phyloP scores from a whole-genome alignment of 202 grass and related monocot species.

The Miscanthus sacchariflorus region DNA sequence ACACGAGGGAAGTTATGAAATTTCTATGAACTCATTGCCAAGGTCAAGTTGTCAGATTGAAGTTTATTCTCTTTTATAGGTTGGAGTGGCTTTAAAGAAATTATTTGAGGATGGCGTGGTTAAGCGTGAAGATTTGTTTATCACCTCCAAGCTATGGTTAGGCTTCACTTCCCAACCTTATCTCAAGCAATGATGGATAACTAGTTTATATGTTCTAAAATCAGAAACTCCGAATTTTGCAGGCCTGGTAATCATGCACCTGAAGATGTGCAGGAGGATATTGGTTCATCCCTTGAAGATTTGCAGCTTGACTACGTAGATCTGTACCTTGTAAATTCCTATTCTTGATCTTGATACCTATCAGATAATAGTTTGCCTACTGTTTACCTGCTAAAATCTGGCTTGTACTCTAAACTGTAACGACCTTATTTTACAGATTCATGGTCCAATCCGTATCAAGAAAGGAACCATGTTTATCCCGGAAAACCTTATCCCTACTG shows the following conservation, averaged over 20 bases:
- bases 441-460: constrained; percentile 64
- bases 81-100: constrained; percentile 67
- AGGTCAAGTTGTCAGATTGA: too few species aligned
- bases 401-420: not conserved
- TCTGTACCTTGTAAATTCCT: constrained; percentile 72
- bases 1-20: not conserved
- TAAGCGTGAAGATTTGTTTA: constrained; percentile 69
- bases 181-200: not conserved
- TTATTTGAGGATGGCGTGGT: constrained; percentile 61
- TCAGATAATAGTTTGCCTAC: not conserved
- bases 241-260: constrained; percentile 68
- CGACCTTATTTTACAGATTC: constrained; percentile 52
- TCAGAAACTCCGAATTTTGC: constrained; percentile 30
- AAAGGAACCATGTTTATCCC: constrained; percentile 53
- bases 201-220: not conserved
- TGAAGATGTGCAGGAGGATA: constrained; percentile 69
- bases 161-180: constrained; percentile 7
- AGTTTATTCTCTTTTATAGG: constrained; percentile 33
- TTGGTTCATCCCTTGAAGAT: constrained; percentile 58
- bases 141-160: constrained; percentile 89
- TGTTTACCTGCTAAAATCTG: not conserved
- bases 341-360: not conserved
- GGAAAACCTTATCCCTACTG: constrained; percentile 61
- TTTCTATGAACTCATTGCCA: not conserved
- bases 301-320: constrained; percentile 82